Evolutionary conservation across 805 yeast genomes (phyloP).

Genomic region (Millerozyma miso): DNA sequence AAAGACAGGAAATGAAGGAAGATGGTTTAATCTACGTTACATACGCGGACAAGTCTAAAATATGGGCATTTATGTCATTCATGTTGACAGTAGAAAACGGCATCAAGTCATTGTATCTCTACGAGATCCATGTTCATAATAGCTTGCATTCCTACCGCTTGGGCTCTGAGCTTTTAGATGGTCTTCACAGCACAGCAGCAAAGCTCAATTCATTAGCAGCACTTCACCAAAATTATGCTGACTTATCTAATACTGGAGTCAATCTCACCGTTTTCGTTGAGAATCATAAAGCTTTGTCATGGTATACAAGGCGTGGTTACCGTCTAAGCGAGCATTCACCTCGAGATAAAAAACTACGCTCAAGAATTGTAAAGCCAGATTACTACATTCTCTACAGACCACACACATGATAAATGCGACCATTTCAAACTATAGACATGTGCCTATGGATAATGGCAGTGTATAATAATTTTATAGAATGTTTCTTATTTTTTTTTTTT

Average conservation of each 20-base stretch:
- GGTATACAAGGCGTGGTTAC: conserved; percentile 44
- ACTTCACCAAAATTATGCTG: background rate
- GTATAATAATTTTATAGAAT: background rate
- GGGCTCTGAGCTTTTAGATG: conserved; percentile 37
- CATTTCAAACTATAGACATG: background rate
- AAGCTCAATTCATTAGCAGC: conserved; percentile 6
- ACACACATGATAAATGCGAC: background rate
- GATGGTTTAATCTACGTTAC: conserved; percentile 43
- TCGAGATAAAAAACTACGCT: conserved; percentile 34
- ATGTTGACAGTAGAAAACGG: conserved; percentile 40
- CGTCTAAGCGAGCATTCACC: conserved; percentile 40
- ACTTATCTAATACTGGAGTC: conserved; percentile 21
- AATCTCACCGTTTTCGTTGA: conserved; percentile 49
- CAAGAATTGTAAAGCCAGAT: conserved; percentile 40
- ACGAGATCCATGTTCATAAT: conserved; percentile 50
- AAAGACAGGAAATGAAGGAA: conserved; percentile 44
- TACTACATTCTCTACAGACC: conserved; percentile 30
- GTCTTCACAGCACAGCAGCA: conserved; percentile 30
- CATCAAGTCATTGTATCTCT: conserved; percentile 43
- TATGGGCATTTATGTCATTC: conserved; percentile 45
- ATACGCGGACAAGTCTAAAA: conserved; percentile 15
- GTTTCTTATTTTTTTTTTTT: too few relatives aligned
- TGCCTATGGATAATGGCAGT: conserved; percentile 1
- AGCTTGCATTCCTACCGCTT: conserved; percentile 27
- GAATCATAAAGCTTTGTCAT: conserved; percentile 37